These are phyloP conservation scores for Fonsecaea erecta DNA, from an alignment of 2,329 filamentous ascomycete species.

Conservation along the genomic window DNA sequence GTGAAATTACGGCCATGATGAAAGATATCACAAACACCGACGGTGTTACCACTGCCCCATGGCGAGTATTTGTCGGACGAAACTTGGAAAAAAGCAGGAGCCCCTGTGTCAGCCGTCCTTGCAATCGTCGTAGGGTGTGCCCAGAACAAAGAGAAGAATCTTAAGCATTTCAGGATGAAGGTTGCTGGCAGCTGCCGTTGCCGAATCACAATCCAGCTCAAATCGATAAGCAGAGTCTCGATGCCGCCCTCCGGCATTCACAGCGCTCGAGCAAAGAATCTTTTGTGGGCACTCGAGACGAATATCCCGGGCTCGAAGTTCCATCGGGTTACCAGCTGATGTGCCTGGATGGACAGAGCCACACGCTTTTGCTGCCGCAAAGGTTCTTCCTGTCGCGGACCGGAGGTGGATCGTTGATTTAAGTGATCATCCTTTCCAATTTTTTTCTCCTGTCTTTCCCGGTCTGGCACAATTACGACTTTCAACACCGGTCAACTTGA, in stretches of 20 bases:
- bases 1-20: too few relatives aligned
- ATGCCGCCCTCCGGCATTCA: slow-evolving; percentile 29
- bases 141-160: too few relatives aligned
- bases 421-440: too few relatives aligned
- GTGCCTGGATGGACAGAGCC: slow-evolving; percentile 39
- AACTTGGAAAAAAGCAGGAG: too few relatives aligned
- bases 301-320: slow-evolving; percentile 36
- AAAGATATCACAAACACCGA: too few relatives aligned
- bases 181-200: slow-evolving; percentile 34
- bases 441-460: too few relatives aligned
- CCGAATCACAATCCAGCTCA: slow-evolving; percentile 42
- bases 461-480: too few relatives aligned
- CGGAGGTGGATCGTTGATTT: slow-evolving; percentile 42
- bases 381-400: slow-evolving; percentile 34
- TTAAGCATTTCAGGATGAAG: slow-evolving; percentile 2
- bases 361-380: slow-evolving; percentile 36
- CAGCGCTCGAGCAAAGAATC: slow-evolving; percentile 21
- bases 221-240: slow-evolving; percentile 39
- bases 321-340: slow-evolving; percentile 31
- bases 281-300: slow-evolving; percentile 7
- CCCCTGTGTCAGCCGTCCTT: too few relatives aligned
- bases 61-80: too few relatives aligned
- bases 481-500: too few relatives aligned
- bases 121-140: too few relatives aligned
- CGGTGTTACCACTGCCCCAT: too few relatives aligned